These are phyloP conservation scores for Galerina sulciceps DNA, from an alignment of 768 basidiomycete genomes.

Conservation along the genomic window DNA sequence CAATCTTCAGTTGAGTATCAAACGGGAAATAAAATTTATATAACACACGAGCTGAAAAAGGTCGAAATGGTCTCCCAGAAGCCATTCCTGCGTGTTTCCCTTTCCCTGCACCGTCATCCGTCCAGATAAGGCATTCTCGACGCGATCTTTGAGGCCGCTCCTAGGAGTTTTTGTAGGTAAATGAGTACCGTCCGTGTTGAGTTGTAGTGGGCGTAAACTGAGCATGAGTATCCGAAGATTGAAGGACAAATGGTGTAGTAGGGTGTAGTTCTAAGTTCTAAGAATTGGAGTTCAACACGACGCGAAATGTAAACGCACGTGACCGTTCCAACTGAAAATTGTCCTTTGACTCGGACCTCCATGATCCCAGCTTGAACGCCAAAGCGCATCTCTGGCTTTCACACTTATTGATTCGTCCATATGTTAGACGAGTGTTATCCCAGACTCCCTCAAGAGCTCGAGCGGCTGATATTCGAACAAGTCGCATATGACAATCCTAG, in stretches of 20 bases:
- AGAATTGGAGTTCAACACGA: background rate
- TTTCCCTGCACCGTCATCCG: slow-evolving; percentile 49
- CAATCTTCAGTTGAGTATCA: too few relatives aligned
- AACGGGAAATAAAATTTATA: background rate
- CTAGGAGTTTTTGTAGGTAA: slow-evolving; percentile 59
- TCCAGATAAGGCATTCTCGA: slow-evolving; percentile 52
- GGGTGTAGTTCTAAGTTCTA: background rate
- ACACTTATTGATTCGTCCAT: too few relatives aligned
- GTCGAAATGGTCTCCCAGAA: slow-evolving; percentile 40
- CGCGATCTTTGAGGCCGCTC: slow-evolving; percentile 42
- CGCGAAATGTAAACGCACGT: background rate
- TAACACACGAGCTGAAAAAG: slow-evolving; percentile 34
- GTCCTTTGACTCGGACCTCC: too few relatives aligned
- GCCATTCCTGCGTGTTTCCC: slow-evolving; percentile 29
- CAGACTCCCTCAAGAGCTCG: too few relatives aligned
- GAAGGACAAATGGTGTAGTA: background rate
- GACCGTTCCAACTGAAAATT: background rate
- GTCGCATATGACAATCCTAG: too few relatives aligned
- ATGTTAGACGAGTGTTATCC: too few relatives aligned
- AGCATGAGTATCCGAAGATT: slow-evolving; percentile 32
- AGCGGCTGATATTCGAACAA: too few relatives aligned
- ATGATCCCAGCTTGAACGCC: too few relatives aligned
- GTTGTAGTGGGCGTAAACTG: slow-evolving; percentile 38
- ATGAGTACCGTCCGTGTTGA: slow-evolving; percentile 32
- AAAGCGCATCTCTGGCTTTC: too few relatives aligned